These are phyloP conservation scores for Metschnikowia corniflorae DNA, from an alignment of 805 yeast species.

Conservation along the genomic window DNA sequence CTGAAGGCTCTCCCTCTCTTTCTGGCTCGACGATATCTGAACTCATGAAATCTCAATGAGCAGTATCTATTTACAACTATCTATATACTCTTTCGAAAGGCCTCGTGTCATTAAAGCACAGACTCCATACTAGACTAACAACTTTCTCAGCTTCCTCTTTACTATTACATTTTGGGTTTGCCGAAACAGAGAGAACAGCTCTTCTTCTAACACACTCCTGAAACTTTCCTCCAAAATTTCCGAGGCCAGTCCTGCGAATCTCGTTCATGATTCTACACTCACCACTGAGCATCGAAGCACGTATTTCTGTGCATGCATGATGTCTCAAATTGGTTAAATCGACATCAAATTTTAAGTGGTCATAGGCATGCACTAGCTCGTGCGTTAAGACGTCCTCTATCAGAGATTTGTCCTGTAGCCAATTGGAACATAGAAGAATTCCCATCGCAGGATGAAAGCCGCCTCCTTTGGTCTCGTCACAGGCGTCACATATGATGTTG, in stretches of 20 bases:
- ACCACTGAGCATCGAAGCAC: slow-evolving; percentile 91
- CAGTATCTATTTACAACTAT: slow-evolving; percentile 25
- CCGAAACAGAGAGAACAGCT: slow-evolving; percentile 78
- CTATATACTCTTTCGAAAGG: slow-evolving; percentile 92
- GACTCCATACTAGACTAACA: slow-evolving; percentile 86
- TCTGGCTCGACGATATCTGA: background rate
- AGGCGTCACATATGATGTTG: slow-evolving; percentile 73
- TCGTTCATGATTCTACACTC: slow-evolving; percentile 92
- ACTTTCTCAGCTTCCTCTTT: slow-evolving; percentile 71
- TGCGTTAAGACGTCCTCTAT: slow-evolving; percentile 90
- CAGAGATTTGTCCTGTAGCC: slow-evolving; percentile 70
- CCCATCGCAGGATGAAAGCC: slow-evolving; percentile 93
- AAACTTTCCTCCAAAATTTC: slow-evolving; percentile 70
- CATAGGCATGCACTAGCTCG: slow-evolving; percentile 91
- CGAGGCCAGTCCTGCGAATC: slow-evolving; percentile 53
- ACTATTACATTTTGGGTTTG: slow-evolving; percentile 78
- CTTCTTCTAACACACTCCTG: slow-evolving; percentile 89
- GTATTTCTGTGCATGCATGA: slow-evolving; percentile 94
- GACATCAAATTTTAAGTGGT: slow-evolving; percentile 80
- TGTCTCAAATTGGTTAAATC: slow-evolving; percentile 83
- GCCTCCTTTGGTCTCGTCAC: slow-evolving; percentile 81
- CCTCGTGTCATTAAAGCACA: slow-evolving; percentile 91
- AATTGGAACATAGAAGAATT: slow-evolving; percentile 80
- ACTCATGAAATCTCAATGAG: background rate
- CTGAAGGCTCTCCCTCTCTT: no score